Evolutionary conservation across 495 filamentous ascomycete species (phyloP).

Genomic region (Neurospora discreta): DNA sequence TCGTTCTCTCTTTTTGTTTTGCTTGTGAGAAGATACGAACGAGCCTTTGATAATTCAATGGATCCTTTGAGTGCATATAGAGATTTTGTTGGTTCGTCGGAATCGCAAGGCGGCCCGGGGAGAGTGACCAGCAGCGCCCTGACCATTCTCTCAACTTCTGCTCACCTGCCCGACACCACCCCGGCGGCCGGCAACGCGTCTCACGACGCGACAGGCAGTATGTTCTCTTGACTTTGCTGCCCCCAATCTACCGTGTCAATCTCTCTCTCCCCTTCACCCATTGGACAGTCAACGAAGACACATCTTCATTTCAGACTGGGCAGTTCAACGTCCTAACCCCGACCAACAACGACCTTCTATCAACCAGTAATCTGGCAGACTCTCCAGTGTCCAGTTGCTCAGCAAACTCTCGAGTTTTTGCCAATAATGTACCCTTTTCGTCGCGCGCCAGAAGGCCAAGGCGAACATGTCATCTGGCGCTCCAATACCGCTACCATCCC

Average conservation of each 20-base stretch:
- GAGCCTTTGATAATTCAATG: neutral
- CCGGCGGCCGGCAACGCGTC: neutral
- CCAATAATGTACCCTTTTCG: neutral
- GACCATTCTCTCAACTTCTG: neutral
- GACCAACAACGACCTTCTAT: neutral
- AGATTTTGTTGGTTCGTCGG: no score
- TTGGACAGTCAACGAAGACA: neutral
- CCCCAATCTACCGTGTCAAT: neutral
- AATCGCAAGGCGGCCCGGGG: neutral
- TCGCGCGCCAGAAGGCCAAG: neutral
- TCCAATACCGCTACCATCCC: neutral
- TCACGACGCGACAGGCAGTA: neutral
- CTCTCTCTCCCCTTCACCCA: neutral
- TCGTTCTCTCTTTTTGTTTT: neutral
- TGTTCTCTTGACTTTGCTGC: neutral
- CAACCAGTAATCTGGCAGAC: neutral
- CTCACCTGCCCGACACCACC: neutral
- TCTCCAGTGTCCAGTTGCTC: neutral
- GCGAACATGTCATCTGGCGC: neutral
- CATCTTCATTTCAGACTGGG: neutral
- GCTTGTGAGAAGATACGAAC: neutral
- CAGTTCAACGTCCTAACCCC: neutral
- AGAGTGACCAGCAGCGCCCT: neutral
- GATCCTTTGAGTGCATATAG: neutral
- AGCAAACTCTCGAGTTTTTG: neutral